Base-by-base conservation (phyloP, 164 flowering plant species). In the Chloranthus sessilifolius region DNA sequence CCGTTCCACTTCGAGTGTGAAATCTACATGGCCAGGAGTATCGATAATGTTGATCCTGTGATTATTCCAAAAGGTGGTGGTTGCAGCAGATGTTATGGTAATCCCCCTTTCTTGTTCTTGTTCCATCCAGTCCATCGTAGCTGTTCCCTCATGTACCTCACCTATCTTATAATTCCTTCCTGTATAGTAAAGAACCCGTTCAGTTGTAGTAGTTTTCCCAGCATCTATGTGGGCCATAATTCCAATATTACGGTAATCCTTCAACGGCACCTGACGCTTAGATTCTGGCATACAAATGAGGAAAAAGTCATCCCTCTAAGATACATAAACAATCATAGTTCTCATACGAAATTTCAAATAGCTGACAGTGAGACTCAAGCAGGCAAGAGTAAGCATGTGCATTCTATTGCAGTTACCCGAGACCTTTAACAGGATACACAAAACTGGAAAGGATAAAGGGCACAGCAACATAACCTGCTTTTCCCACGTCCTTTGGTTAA, bases 61-160 rank as follows among this genome's bases (percentile, higher is more conserved):
- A 7, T 80, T 75, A 67, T 92, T 58, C 99, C 99, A 92, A 66
- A 68, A 79, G 6, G 97, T 73, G 33, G 97, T 88, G 8, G 99
- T 92, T 34, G 97, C 96, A 50, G 99, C 97, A 49, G 97, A 92
- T 16, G 97, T 88, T 15, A 92, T 92, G 28, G 97, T 92, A 34
- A 92, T 92, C 56, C 97, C 99, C 66, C 96, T 79, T 73, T 92
- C 99, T 63, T 86, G 89, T 57, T 92, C 97, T 59, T 88, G 99
- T 53, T 84, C 99, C 99, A 94, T 86, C 97, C 97, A 86, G 63
- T 89, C 97, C 99, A 94, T 94, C 29, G 97, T 94, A 36, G 97
- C 97, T 7, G 96, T 85, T 56, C 96, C 97, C 54, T 84, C 97
- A 53, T 92, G 99, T 17, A 94, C 97, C 65, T 94, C 97, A 20